phyloP scores from a whole-genome alignment of 2,329 filamentous ascomycete genomes.

The Teratosphaeria nubilosa region DNA sequence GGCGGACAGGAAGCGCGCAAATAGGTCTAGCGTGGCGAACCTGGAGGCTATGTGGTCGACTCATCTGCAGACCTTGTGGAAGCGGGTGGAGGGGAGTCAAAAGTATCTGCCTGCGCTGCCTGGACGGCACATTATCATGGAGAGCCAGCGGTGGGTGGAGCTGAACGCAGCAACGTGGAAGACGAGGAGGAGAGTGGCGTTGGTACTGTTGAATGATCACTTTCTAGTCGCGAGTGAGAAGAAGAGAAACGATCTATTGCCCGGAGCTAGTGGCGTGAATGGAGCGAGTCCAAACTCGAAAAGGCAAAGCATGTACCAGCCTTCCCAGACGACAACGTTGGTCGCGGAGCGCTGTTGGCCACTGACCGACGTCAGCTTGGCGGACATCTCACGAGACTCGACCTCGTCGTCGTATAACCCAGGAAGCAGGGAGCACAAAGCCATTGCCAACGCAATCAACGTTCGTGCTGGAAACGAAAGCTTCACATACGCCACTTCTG shows the following conservation, averaged over 20 bases:
- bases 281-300: constrained; percentile 11
- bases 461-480: constrained; percentile 82
- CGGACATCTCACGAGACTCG: constrained; percentile 56
- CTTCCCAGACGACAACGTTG: constrained; percentile 28
- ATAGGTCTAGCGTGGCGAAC: constrained; percentile 79
- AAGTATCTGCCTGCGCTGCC: constrained; percentile 87
- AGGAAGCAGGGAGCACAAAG: constrained; percentile 42
- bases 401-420: constrained; percentile 21
- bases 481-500: constrained; percentile 81
- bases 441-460: constrained; percentile 70
- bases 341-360: constrained; percentile 94
- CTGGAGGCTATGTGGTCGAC: constrained; percentile 58
- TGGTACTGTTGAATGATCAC: constrained; percentile 91
- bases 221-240: constrained; percentile 89
- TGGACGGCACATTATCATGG: constrained; percentile 87
- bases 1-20: constrained; percentile 50
- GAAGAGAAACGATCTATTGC: constrained; percentile 35
- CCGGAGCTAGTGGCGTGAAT: not conserved
- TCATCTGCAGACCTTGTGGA: constrained; percentile 75
- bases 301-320: constrained; percentile 26
- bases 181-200: constrained; percentile 74
- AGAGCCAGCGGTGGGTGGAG: constrained; percentile 90
- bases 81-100: constrained; percentile 93
- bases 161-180: constrained; percentile 97
- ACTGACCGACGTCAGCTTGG: constrained; percentile 81